Conservation (phyloP, 768 basidiomycete genomes). For the Xerocomus potaroensis region DNA sequence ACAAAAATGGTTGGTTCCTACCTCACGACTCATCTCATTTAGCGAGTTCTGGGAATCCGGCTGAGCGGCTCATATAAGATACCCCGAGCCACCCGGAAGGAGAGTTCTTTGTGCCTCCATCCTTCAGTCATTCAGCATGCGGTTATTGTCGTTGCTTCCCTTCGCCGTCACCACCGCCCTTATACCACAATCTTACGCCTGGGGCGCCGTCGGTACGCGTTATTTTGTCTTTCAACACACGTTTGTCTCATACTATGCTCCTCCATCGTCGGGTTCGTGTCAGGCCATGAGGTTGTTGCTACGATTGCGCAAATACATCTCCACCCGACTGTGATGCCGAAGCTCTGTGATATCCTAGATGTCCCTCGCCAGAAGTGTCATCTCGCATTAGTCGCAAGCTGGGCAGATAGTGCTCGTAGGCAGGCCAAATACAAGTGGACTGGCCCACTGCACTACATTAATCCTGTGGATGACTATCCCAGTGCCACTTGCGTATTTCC, state of each 20-base stretch:
- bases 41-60: slow-evolving; percentile 6
- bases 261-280: background rate
- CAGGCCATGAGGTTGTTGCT: slow-evolving; percentile 89
- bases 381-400: slow-evolving; percentile 78
- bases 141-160: slow-evolving; percentile 8
- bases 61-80: slow-evolving; percentile 4
- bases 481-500: slow-evolving; percentile 72
- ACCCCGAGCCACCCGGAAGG: background rate
- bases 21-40: slow-evolving; percentile 11
- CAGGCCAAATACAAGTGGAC: slow-evolving; percentile 62
- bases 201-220: slow-evolving; percentile 39
- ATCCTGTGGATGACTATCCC: slow-evolving; percentile 73
- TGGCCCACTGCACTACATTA: slow-evolving; percentile 70
- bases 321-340: slow-evolving; percentile 62
- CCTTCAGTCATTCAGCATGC: slow-evolving; percentile 21
- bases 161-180: slow-evolving; percentile 14
- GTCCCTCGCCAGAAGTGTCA: slow-evolving; percentile 51
- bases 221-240: background rate
- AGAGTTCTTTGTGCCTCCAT: slow-evolving; percentile 1
- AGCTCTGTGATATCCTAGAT: slow-evolving; percentile 67
- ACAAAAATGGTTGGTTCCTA: too few species aligned
- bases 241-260: background rate
- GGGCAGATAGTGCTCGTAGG: slow-evolving; percentile 75
- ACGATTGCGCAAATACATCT: slow-evolving; percentile 94
- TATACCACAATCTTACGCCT: slow-evolving; percentile 31